Evolutionary conservation across 306 rosid genomes (phyloP).

Genomic region (Comarum palustre): DNA sequence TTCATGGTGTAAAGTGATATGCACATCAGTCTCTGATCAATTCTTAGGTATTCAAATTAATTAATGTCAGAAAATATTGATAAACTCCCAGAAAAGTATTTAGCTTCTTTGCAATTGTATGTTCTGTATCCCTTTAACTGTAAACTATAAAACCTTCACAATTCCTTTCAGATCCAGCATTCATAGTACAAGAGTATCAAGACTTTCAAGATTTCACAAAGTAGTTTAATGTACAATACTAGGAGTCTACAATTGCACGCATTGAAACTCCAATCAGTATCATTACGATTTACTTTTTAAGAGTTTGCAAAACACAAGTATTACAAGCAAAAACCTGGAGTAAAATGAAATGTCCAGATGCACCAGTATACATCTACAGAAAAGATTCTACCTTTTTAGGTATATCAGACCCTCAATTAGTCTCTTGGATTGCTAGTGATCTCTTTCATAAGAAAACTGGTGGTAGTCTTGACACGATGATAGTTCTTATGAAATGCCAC

Average conservation of each 20-base stretch:
- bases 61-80: neutral
- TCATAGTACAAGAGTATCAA: neutral
- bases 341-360: neutral
- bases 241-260: neutral
- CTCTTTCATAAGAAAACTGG: neutral
- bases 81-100: neutral
- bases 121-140: conserved; percentile 2
- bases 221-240: neutral
- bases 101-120: neutral
- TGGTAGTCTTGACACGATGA: neutral
- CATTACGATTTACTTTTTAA: neutral
- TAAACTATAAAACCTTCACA: neutral
- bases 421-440: neutral
- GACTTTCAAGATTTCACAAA: neutral
- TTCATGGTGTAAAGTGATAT: conserved; percentile 2
- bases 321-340: neutral
- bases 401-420: neutral
- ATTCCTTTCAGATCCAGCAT: neutral
- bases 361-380: neutral
- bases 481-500: neutral
- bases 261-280: neutral
- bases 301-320: neutral
- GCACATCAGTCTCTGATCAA: neutral
- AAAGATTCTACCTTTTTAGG: neutral
- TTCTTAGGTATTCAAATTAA: neutral